Base-by-base conservation (phyloP, 306 rosid species). In the Prunus armeniaca region DNA sequence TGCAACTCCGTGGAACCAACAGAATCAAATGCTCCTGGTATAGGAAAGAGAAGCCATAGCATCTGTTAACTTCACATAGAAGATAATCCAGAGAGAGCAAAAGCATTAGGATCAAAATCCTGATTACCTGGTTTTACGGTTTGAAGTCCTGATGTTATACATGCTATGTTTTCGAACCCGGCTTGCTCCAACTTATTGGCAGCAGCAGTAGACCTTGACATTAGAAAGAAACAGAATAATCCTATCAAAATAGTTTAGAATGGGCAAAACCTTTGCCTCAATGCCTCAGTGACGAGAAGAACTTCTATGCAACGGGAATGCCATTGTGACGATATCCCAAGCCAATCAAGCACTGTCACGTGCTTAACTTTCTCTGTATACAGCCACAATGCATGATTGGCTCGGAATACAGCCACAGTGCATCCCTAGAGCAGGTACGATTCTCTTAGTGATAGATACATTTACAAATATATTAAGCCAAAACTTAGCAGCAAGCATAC, bases 81-180 rank as follows among this genome's bases (percentile, higher is more conserved):
- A 62, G 13, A 45, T 47, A 45, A 75, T 11, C 30, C 25, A 5
- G 76, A 51, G 63, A 49, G 10, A 65, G 34, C 66, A 25, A 19
- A 25, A 34, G 12, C 25, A 50, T 18, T 60, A 52, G 56, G 52
- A 73, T 50, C 45, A 69, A 20, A 20, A n/a, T 4, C 5, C 9
- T 1, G 27, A 69, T 55, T 71, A 95, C 97, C 98, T 83, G 97
- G 90, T 82, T 90, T 86, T 52, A 83, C 92, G 14, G 86, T 46
- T 83, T 95, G 97, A 80, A 95, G 97, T 66, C 98, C 97, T 28
- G 97, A 92, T 45, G 91, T 84, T 51, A 92, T 87, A 82, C 97
- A 88, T 71, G 97, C 96, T 61, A 95, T 57, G 84, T 89, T 85
- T 82, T 73, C 67, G 72, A 81, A 95, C 63, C 98, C 98, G n/a